phyloP scores from a whole-genome alignment of 2,329 filamentous ascomycete genomes.

The Diaporthe citri region DNA sequence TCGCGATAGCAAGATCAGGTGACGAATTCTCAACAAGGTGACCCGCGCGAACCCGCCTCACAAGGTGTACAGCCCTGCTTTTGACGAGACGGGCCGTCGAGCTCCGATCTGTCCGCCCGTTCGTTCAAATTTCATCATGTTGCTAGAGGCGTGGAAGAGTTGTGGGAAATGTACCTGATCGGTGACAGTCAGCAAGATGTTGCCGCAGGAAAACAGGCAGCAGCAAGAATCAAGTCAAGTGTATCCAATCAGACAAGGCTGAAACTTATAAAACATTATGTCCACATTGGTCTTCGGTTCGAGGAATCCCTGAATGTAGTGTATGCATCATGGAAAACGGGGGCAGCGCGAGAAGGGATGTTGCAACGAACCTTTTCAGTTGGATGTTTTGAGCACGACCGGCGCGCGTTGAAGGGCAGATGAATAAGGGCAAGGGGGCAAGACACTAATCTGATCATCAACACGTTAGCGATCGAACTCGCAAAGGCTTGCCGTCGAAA shows the following conservation, averaged over 20 bases:
- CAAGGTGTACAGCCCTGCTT: slow-evolving; percentile 74
- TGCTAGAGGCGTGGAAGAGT: slow-evolving; percentile 44
- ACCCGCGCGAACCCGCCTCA: slow-evolving; percentile 61
- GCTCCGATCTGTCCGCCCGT: slow-evolving; percentile 77
- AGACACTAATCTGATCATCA: slow-evolving; percentile 29
- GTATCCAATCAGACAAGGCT: slow-evolving; percentile 75
- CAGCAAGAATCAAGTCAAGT: slow-evolving; percentile 39
- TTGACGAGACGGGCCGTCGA: slow-evolving; percentile 58
- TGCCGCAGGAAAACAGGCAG: slow-evolving; percentile 46
- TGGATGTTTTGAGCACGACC: neutral
- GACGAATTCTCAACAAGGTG: slow-evolving; percentile 77
- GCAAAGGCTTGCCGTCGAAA: neutral
- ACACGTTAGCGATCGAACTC: slow-evolving; percentile 26
- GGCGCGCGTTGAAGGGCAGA: slow-evolving; percentile 13
- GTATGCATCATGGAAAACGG: slow-evolving; percentile 68
- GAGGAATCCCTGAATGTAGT: slow-evolving; percentile 77
- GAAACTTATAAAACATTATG: slow-evolving; percentile 70
- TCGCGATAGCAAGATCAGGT: slow-evolving; percentile 62
- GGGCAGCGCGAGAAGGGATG: slow-evolving; percentile 37
- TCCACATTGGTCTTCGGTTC: slow-evolving; percentile 76
- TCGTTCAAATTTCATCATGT: slow-evolving; percentile 76
- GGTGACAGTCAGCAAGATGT: slow-evolving; percentile 47
- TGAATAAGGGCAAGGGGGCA: neutral
- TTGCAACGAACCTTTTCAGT: slow-evolving; percentile 61
- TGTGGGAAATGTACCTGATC: slow-evolving; percentile 56